Evolutionary conservation across 805 yeast species (phyloP), one percentile per base, ranked within the genome.

Genomic region (Wickerhamiella parazyma): DNA sequence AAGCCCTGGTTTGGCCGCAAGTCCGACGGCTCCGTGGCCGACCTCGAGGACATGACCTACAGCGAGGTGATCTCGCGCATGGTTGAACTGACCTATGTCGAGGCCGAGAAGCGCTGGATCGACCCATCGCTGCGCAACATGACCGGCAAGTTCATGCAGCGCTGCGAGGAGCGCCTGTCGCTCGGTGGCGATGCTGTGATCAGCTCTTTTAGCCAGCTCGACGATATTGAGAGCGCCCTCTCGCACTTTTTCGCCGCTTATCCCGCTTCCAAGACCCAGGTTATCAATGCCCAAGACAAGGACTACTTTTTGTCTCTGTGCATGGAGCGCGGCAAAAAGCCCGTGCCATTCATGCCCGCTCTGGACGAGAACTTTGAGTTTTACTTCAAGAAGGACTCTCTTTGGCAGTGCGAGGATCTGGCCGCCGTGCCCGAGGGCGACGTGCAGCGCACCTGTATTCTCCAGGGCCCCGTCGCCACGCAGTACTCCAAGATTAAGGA

Each of bases 401-500:
- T 91, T 63, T 91, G 98, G 98, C 99, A 91, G 73, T 82, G 95
- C 19, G 97, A 91, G 71, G 89, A 84, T 62, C 74, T 91, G 60
- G 96, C 86, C 62, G 83, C 96, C 48, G 97, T 91, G 60, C 87
- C 84, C 52, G 97, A 73, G 53, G 85, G 81, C 57, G 99, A 91
- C 62, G 97, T 91, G 49, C 87, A 87, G 66, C 81, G 98, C 73
- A 89, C 96, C n/a, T 93, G 98, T 81, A 86, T 91, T 54, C 73
- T 91, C 58, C 95, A 86, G 57, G 97, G 98, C 55, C 99, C 99
- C 42, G 97, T 91, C 53, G 94, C 99, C 55, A 95, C 95, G 55
- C 86, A 79, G 66, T 87, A 69, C 70, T 78, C 96, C 55, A 81
- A 72, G 57, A 70, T 72, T 59, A 91, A 83, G 48, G 78, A 91